These are phyloP conservation scores for Ocimum tenuiflorum DNA, from an alignment of 257 asterid genomes.

Conservation along the genomic window DNA sequence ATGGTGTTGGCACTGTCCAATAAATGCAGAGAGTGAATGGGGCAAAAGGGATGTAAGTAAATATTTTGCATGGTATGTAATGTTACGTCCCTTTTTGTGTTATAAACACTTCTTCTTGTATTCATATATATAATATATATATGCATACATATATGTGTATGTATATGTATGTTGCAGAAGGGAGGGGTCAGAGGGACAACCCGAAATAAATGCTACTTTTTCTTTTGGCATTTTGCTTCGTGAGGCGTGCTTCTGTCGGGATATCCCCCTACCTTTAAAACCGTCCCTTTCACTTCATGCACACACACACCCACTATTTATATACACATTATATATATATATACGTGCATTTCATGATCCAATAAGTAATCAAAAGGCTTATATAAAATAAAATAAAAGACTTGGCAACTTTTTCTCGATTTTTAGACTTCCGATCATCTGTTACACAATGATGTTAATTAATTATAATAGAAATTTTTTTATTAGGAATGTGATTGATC, in stretches of 20 bases:
- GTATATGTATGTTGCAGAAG: not conserved
- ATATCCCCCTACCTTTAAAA: conserved; percentile 60
- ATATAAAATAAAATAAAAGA: too few relatives aligned
- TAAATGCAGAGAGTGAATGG: conserved; percentile 47
- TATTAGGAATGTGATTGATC: too few relatives aligned
- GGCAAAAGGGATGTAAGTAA: conserved; percentile 35
- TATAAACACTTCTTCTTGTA: too few relatives aligned
- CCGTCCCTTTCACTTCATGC: conserved; percentile 56
- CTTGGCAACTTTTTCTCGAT: too few relatives aligned
- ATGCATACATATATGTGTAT: not conserved
- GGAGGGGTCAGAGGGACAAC: conserved; percentile 93
- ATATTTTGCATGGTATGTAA: conserved; percentile 26
- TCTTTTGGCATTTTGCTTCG: conserved; percentile 52
- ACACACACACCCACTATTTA: not conserved
- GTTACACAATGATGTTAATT: too few relatives aligned
- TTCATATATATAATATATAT: too few relatives aligned
- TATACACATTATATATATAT: not conserved
- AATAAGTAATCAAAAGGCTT: not conserved
- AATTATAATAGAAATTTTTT: too few relatives aligned
- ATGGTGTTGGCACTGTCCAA: too few relatives aligned
- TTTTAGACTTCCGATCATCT: too few relatives aligned
- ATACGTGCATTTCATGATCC: not conserved
- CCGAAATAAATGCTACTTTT: conserved; percentile 83
- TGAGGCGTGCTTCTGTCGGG: conserved; percentile 70
- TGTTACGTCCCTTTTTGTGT: too few relatives aligned